These are phyloP conservation scores for Ocimum tenuiflorum DNA, from an alignment of 257 asterid species.

Conservation along the genomic window DNA sequence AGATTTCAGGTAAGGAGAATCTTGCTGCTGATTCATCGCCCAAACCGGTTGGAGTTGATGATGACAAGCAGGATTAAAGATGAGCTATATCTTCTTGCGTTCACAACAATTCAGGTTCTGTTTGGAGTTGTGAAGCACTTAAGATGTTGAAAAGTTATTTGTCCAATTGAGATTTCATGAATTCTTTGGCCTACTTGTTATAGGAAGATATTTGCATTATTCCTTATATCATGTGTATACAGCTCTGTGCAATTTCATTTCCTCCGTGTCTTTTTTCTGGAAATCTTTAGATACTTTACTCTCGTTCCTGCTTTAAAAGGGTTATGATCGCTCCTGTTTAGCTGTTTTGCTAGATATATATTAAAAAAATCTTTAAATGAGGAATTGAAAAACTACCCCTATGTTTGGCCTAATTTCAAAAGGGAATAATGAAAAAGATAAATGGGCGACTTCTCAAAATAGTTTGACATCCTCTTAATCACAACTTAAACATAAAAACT, in stretches of 20 bases:
- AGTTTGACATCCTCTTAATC: too few species aligned
- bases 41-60: conserved; percentile 33
- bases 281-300: too few species aligned
- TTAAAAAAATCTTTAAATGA: too few species aligned
- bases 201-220: not conserved
- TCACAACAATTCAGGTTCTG: conserved; percentile 3
- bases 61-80: conserved; percentile 46
- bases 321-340: too few species aligned
- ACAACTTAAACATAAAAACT: too few species aligned
- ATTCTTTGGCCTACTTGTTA: not conserved
- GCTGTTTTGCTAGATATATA: too few species aligned
- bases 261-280: too few species aligned
- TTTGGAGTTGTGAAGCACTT: conserved; percentile 14
- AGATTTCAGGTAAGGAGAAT: conserved; percentile 42
- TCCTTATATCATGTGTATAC: not conserved
- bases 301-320: too few species aligned
- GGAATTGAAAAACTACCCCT: too few species aligned
- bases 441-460: too few species aligned
- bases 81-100: conserved; percentile 2
- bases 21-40: conserved; percentile 23
- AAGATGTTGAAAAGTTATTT: conserved; percentile 11
- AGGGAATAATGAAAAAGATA: too few species aligned
- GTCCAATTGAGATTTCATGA: conserved; percentile 11
- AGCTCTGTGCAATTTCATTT: conserved; percentile 11
- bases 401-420: too few species aligned